Evolutionary conservation across 139 green algal genomes (phyloP), one percentile per base, ranked within the genome.

Genomic region (Astrephomene gubernaculifera): DNA sequence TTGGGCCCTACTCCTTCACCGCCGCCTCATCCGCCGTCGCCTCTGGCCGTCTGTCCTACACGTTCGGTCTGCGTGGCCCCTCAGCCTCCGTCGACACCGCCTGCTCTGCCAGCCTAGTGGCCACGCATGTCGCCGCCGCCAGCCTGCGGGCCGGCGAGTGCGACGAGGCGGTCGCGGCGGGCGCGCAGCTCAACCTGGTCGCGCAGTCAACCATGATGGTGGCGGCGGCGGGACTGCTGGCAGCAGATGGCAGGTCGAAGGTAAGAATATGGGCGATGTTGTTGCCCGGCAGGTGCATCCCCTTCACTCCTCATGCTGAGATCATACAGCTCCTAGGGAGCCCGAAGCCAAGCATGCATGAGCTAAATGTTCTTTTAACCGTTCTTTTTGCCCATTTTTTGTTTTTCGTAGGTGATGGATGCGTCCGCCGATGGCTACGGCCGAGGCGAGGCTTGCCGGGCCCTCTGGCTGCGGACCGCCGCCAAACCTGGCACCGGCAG

Each of bases 21-120:
- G 75, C 87, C 0, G 87, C 71, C 33, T 92, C 91, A 41, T 54
- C 81, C 54, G 86, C 81, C 33, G 95, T 97, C 49, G 92, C 90
- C 0, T 85, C 89, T 8, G 95, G 95, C 43, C 90, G 95, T 4
- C 41, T 97, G 21, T 44, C 90, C 24, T 97, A 94, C 79, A 85
- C 92, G 7, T 93, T 94, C 44, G 92, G 91, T 33, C 72, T 96
- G 29, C 85, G 79, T 9, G 95, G 95, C 6, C 90, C 95, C 22
- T 92, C 87, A 0, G 88, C 94, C 49, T 93, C 88, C 71, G 85
- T 97, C 61, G 92, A 97, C 89, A 97, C 95, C 25, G 95, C 79
- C 54, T 97, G 94, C 88, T 96, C 93, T 0, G 94, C 92, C n/a
- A 96, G 92, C 4, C 80, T 98, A 33, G 94, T 97, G 41, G 94